Evolutionary conservation across 1,139 yeast genomes (phyloP), one percentile per base, ranked within the genome.

Genomic region (Magnusiomyces suaveolens): DNA sequence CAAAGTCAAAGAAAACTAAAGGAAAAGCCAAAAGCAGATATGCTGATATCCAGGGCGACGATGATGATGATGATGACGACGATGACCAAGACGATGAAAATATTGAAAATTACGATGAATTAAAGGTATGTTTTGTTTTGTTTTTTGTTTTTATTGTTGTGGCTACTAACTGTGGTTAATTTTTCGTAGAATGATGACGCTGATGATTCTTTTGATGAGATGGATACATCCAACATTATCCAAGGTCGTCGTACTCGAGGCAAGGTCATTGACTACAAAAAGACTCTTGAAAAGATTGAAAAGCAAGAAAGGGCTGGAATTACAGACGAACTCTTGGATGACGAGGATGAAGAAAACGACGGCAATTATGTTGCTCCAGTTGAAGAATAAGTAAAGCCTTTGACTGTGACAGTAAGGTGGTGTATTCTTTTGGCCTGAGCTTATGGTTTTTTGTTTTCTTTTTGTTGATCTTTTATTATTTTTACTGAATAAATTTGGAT

Each of bases 171-270:
- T 39, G 16, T 36, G 36, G 36, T 4, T 48, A 36, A 3, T 21
- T 38, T 26, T 20, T 23, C 36, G 18, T 24, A 47, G 63, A 52
- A 46, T 10, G 77, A 68, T 3, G 77, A 70, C 43, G 94, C 83
- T 43, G 95, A 87, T 47, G 95, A 87, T 64, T 94, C 85, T 63
- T 75, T 88, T 63, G 80, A 80, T 20, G 96, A 87, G 69, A 87
- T 90, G 63, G 96, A 89, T 66, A 77, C 84, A 46, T 74, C 90
- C 50, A 90, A 90, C 69, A 89, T 89, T 66, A 87, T 89, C 60
- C 76, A 85, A 26, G 75, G 82, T 29, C 80, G 96, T 70, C 85
- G 97, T 74, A 88, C 96, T 14, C 81, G 96, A 63, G 95, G 96
- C 23, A 86, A 84, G 67, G 85, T 84, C 38, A 84, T 90, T 63